Conservation (phyloP, 2,329 filamentous ascomycete species). For the Apiospora rasikravindrae region DNA sequence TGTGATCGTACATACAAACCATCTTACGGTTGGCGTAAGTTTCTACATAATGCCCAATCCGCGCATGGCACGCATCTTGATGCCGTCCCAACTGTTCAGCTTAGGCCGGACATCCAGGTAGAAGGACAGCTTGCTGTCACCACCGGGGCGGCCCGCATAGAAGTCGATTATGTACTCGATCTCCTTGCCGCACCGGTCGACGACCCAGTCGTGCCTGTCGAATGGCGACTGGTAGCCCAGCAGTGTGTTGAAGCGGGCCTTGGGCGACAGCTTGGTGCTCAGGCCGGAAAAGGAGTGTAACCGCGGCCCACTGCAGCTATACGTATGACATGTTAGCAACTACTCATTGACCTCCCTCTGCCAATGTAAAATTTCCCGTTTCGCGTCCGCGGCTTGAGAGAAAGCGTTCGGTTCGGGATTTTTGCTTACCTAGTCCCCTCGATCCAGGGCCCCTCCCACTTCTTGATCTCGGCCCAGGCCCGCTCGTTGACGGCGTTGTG, state of each 20-base stretch:
- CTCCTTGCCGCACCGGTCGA: conserved; percentile 84
- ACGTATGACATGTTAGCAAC: background rate
- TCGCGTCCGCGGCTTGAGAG: background rate
- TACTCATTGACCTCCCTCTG: background rate
- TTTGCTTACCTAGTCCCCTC: conserved; percentile 58
- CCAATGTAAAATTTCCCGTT: background rate
- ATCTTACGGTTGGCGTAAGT: background rate
- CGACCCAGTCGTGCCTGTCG: conserved; percentile 96
- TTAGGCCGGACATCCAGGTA: conserved; percentile 73
- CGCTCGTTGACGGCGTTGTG: conserved; percentile 99
- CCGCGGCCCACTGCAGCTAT: conserved; percentile 75
- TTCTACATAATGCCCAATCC: conserved; percentile 54
- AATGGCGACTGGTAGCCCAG: conserved; percentile 92
- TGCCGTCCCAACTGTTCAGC: conserved; percentile 70
- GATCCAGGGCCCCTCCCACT: conserved; percentile 79
- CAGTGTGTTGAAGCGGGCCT: conserved; percentile 80
- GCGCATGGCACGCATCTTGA: conserved; percentile 67
- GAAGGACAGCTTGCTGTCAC: conserved; percentile 58
- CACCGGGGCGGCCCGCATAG: conserved; percentile 72
- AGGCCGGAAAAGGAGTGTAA: conserved; percentile 84
- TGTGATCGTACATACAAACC: background rate
- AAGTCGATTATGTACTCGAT: conserved; percentile 99
- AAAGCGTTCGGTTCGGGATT: background rate
- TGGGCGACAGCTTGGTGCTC: conserved; percentile 73
- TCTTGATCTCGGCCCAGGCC: conserved; percentile 89